Base-by-base conservation (phyloP, 345 rosid genomes). In the Salix dunnii region DNA sequence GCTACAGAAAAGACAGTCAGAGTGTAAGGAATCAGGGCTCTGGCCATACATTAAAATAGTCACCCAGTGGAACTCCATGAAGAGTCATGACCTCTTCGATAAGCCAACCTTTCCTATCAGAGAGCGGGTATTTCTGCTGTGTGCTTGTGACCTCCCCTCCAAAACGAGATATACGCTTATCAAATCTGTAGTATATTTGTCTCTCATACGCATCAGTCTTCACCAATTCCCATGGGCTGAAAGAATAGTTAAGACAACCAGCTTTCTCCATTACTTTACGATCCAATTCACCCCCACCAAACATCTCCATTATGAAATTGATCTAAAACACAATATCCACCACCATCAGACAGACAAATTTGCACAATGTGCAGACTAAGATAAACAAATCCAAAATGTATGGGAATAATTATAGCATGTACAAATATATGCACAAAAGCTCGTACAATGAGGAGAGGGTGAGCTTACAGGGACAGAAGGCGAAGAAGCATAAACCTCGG, bases 131-230 rank as follows among this genome's bases (percentile, higher is more conserved):
- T 76, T 89, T 93, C 86, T 96, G 98, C 84, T 96, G 97, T 72
- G 94, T 89, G 70, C 97, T 90, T 16, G 99, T 96, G 75, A 91
- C 98, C 84, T 93, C 99, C 83, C 98, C 99, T 77, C 91, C 82
- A n/a, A 89, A 96, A 25, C 91, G 92, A 49, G 97, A 91, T 55
- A 91, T 79, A 49, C 84, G 77, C 81, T 88, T 92, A 77, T 96
- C 98, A 7, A 91, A 90, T 82, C 92, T 88, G 84, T 85, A 96
- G 85, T 84, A 86, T 71, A 89, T 85, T 83, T 96, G 99, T 82
- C 99, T 90, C 85, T 91, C 94, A 51, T 85, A 88, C 48, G 89
- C 86, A 76, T 91, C 96, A 66, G 80, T 82, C 77, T 89, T 96
- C 89, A 91, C 98, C 48, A 90, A 86, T 71, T 96, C 99, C 99